Evolutionary conservation across 169 alveolate genomes (phyloP).

Genomic region (Babesia ovata): DNA sequence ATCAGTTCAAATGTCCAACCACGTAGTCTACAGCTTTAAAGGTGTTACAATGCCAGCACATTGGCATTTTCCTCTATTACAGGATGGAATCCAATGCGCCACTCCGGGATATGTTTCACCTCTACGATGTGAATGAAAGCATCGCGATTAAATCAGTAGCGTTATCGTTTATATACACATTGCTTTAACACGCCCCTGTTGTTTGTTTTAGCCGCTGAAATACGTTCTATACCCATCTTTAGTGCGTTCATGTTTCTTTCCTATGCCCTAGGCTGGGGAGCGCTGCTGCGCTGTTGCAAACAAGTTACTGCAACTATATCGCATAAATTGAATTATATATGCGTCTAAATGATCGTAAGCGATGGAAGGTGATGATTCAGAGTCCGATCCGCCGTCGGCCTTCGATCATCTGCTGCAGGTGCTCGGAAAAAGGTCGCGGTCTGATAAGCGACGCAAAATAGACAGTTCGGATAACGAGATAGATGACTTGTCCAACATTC

Average conservation of each 20-base stretch:
- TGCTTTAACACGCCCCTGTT: neutral
- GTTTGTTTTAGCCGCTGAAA: neutral
- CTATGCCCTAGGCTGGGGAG: too few relatives aligned
- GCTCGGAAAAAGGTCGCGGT: constrained; percentile 12
- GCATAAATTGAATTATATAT: neutral
- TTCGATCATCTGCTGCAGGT: constrained; percentile 31
- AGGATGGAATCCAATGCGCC: neutral
- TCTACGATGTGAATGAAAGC: too few relatives aligned
- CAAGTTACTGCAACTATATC: neutral
- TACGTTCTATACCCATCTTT: neutral
- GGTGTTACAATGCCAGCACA: too few relatives aligned
- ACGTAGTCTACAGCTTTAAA: neutral
- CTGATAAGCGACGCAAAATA: constrained; percentile 13
- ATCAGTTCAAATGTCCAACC: neutral
- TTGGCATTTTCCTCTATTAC: neutral
- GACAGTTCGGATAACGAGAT: neutral
- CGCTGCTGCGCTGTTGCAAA: neutral
- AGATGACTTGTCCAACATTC: neutral
- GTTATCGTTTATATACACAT: neutral
- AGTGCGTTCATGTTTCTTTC: too few relatives aligned
- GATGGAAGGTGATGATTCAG: constrained; percentile 15
- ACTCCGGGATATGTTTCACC: neutral
- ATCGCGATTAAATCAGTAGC: neutral
- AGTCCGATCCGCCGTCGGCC: constrained; percentile 14
- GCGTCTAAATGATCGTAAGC: neutral